phyloP scores from a whole-genome alignment of 495 filamentous ascomycete genomes.

The Xylaria sp. region DNA sequence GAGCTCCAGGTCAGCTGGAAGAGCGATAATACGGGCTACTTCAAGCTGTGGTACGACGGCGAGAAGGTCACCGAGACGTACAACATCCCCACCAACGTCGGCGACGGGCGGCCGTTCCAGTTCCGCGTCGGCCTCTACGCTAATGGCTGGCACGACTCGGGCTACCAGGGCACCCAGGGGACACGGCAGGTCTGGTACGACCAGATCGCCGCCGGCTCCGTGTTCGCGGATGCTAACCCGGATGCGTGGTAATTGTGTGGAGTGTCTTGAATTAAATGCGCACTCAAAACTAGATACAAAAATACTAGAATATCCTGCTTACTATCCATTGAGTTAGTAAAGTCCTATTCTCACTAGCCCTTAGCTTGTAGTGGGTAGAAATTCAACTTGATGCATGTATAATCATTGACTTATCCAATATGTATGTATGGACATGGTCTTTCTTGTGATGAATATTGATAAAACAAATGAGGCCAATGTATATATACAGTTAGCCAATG shows the following conservation, averaged over 20 bases:
- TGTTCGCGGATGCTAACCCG: constrained; percentile 55
- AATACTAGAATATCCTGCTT: background rate
- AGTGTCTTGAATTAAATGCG: background rate
- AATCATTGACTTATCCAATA: background rate
- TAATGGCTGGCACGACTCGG: constrained; percentile 62
- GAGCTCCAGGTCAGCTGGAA: constrained; percentile 59
- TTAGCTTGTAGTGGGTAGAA: too few relatives aligned
- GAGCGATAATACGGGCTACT: constrained; percentile 54
- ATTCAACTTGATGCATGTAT: too few relatives aligned
- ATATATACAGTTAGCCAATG: background rate
- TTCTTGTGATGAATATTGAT: background rate
- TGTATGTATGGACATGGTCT: background rate
- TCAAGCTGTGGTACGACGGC: constrained; percentile 61
- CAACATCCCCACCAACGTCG: constrained; percentile 54
- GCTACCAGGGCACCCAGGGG: constrained; percentile 53
- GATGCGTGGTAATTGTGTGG: constrained; percentile 23
- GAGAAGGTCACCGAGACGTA: constrained; percentile 53
- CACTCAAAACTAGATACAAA: background rate
- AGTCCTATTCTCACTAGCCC: too few relatives aligned
- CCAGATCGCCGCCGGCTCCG: constrained; percentile 57
- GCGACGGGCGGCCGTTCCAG: constrained; percentile 55
- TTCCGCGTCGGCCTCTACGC: constrained; percentile 64
- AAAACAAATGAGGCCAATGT: background rate
- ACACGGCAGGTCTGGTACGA: constrained; percentile 62
- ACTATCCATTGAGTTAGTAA: background rate